Evolutionary conservation across 2,329 filamentous ascomycete species (phyloP), one percentile per base, ranked within the genome.

Genomic region (Trichoderma gracile): DNA sequence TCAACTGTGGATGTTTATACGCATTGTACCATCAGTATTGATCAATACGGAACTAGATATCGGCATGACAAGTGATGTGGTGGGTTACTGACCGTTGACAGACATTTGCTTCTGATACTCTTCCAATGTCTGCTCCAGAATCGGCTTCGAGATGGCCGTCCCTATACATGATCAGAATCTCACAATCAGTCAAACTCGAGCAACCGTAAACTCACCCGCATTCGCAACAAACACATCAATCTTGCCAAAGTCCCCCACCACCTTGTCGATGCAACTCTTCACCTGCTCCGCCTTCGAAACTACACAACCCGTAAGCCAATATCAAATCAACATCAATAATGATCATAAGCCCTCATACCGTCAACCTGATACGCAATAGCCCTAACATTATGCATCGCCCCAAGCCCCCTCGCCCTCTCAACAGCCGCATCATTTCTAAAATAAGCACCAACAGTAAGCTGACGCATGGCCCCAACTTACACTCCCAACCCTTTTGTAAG

Each of bases 21-120:
- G n/a, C n/a, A 14, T 14, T 6, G 30, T 9, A 17, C 15, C 7
- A 10, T 38, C 10, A 38, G 33, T 14, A 14, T 10, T 12, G 33
- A 38, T 38, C 10, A 38, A 14, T 14, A 12, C 2, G 12, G n/a
- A n/a, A n/a, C n/a, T n/a, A n/a, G n/a, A n/a, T n/a, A n/a, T n/a
- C n/a, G n/a, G n/a, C n/a, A n/a, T n/a, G 17, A 30, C 3, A 2
- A 30, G 15, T 2, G 19, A 8, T 14, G 10, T 4, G 8, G 30
- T 25, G 21, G 5, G 25, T 27, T 50, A 27, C 57, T 40, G 25
- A 60, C 46, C 57, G 42, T 60, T 60, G 5, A 60, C 57, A 21
- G 57, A 60, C 57, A 59, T 59, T n/a, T 59, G 56, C 3, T 59
- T 59, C 8, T 40, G 57, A 9, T 60, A 60, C 15, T 60, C 57